phyloP scores from a whole-genome alignment of 2,329 filamentous ascomycete species.

The Fusarium albidum region DNA sequence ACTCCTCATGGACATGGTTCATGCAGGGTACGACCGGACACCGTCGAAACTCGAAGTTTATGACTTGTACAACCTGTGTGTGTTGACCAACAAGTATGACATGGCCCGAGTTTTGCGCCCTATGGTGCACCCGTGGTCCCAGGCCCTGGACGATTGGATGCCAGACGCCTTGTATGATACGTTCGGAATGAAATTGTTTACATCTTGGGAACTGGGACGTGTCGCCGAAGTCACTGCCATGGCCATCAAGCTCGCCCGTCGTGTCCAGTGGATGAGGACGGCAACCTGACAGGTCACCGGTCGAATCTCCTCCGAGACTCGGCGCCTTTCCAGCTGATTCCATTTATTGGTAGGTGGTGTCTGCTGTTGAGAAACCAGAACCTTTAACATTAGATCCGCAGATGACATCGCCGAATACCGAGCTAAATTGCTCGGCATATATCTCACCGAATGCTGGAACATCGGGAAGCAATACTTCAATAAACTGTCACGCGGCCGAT shows the following conservation, averaged over 20 bases:
- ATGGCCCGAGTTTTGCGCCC: slow-evolving; percentile 2
- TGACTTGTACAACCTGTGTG: not conserved
- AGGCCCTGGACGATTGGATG: too few species aligned
- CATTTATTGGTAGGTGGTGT: slow-evolving; percentile 14
- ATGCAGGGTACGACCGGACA: not conserved
- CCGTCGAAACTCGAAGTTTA: too few species aligned
- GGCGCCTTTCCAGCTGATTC: slow-evolving; percentile 5
- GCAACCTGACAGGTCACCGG: slow-evolving; percentile 7
- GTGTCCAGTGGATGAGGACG: not conserved
- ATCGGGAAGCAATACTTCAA: too few species aligned
- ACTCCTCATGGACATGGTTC: slow-evolving; percentile 9
- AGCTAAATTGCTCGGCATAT: too few species aligned
- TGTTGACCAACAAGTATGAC: slow-evolving; percentile 18
- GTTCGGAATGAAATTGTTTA: too few species aligned
- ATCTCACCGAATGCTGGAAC: too few species aligned
- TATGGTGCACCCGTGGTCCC: too few species aligned
- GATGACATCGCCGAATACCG: slow-evolving; percentile 22
- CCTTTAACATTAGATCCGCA: slow-evolving; percentile 5
- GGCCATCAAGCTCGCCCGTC: not conserved
- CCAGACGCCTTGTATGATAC: too few species aligned
- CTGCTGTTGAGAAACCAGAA: not conserved
- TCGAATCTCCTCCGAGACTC: slow-evolving; percentile 5
- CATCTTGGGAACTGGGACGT: slow-evolving; percentile 29
- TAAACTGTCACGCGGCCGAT: too few species aligned
- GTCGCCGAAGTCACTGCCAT: slow-evolving; percentile 4